phyloP scores from a whole-genome alignment of 306 rosid species.

The Rosa lucieae region DNA sequence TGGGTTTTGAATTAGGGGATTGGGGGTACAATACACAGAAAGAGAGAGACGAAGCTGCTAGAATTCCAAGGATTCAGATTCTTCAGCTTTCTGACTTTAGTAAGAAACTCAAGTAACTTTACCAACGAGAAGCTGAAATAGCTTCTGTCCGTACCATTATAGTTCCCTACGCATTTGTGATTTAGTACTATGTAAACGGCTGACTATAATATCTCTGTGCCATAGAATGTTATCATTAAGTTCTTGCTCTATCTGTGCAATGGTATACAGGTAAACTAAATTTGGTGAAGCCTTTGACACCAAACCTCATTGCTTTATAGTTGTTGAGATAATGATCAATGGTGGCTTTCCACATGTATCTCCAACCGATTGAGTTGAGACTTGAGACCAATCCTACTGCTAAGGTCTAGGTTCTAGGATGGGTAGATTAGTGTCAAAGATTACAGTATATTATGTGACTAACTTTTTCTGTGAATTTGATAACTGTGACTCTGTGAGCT shows the following conservation, averaged over 20 bases:
- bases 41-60: conserved; percentile 84
- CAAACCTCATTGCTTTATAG: neutral
- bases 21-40: conserved; percentile 89
- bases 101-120: conserved; percentile 40
- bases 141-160: conserved; percentile 14
- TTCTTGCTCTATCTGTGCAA: neutral
- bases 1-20: conserved; percentile 45
- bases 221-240: neutral
- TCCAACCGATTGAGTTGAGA: neutral
- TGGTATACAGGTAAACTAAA: neutral
- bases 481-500: neutral
- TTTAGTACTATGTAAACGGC: neutral
- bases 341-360: neutral
- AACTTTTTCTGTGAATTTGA: neutral
- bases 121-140: conserved; percentile 36
- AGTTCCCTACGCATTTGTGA: neutral
- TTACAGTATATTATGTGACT: neutral
- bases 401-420: neutral
- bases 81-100: conserved; percentile 66
- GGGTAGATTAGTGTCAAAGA: neutral
- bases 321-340: neutral
- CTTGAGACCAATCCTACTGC: neutral
- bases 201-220: neutral
- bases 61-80: conserved; percentile 58
- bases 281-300: neutral